These are phyloP conservation scores for Hypericum perforatum DNA, from an alignment of 345 rosid genomes.

Conservation along the genomic window DNA sequence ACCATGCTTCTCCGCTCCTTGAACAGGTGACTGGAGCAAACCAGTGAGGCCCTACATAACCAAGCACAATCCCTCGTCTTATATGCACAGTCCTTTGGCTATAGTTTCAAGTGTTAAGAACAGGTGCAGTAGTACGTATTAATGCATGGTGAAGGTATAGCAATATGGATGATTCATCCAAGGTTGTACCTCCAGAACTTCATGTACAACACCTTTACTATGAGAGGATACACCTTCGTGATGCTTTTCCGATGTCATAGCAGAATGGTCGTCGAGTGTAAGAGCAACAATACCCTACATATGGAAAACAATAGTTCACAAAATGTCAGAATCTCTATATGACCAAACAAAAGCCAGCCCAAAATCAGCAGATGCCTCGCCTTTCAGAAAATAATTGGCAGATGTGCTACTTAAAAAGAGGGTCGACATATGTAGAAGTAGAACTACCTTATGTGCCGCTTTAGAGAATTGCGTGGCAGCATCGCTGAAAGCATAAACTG, in stretches of 20 bases:
- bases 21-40: conserved; percentile 82
- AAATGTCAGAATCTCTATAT: too few relatives aligned
- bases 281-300: conserved; percentile 88
- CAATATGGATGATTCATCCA: background rate
- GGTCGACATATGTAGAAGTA: background rate
- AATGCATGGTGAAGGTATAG: background rate
- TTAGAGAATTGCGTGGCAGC: conserved; percentile 95
- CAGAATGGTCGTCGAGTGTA: conserved; percentile 84
- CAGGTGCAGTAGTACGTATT: too few relatives aligned
- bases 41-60: conserved; percentile 78
- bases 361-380: too few relatives aligned
- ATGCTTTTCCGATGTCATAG: conserved; percentile 67
- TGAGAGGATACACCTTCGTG: conserved; percentile 61
- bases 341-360: too few relatives aligned
- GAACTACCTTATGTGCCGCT: conserved; percentile 89
- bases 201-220: conserved; percentile 85
- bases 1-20: conserved; percentile 89
- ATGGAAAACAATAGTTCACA: conserved; percentile 1
- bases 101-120: too few relatives aligned
- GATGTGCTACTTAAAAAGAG: too few relatives aligned
- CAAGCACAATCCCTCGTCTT: background rate
- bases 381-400: too few relatives aligned
- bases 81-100: too few relatives aligned
- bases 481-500: conserved; percentile 87
- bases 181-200: conserved; percentile 69